phyloP scores from a whole-genome alignment of 192 early-diverging fungal species.

The Coemansia sp. region DNA sequence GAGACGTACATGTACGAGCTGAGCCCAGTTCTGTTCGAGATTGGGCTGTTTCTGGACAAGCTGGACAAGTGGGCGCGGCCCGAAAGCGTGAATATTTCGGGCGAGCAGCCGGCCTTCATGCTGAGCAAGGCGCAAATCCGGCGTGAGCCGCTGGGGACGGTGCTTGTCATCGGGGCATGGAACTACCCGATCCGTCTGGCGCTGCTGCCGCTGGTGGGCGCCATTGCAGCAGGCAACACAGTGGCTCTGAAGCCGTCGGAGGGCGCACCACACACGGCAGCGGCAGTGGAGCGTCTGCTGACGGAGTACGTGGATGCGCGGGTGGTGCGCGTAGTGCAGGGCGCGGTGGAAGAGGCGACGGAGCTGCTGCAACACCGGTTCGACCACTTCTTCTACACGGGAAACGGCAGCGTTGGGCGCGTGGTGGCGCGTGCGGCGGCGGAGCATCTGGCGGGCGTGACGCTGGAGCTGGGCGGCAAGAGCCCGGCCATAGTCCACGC shows the following conservation, averaged over 20 bases:
- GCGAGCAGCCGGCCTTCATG: conserved; percentile 42
- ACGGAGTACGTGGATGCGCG: conserved; percentile 73
- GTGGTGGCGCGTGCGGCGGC: conserved; percentile 83
- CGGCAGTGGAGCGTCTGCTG: conserved; percentile 63
- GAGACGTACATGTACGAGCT: conserved; percentile 63
- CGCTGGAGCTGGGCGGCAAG: conserved; percentile 95
- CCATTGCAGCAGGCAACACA: conserved; percentile 89
- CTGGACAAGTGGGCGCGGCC: conserved; percentile 62
- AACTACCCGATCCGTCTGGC: conserved; percentile 68
- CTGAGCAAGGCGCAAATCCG: conserved; percentile 59
- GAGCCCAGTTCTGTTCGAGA: conserved; percentile 57
- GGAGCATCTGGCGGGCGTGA: conserved; percentile 82
- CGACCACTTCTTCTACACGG: conserved; percentile 95
- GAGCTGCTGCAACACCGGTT: conserved; percentile 73
- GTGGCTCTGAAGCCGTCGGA: conserved; percentile 88
- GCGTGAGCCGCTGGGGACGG: conserved; percentile 77
- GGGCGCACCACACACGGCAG: conserved; percentile 65
- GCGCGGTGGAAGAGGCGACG: conserved; percentile 73
- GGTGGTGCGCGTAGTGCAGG: conserved; percentile 71
- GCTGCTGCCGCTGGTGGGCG: conserved; percentile 73
- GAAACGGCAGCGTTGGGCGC: conserved; percentile 75
- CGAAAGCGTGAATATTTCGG: conserved; percentile 28
- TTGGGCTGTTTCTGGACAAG: conserved; percentile 58
- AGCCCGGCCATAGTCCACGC: conserved; percentile 67
- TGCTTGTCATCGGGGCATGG: conserved; percentile 71